These are phyloP conservation scores for Xerocomus brunneocitrinus DNA, from an alignment of 768 basidiomycete species.

Conservation along the genomic window DNA sequence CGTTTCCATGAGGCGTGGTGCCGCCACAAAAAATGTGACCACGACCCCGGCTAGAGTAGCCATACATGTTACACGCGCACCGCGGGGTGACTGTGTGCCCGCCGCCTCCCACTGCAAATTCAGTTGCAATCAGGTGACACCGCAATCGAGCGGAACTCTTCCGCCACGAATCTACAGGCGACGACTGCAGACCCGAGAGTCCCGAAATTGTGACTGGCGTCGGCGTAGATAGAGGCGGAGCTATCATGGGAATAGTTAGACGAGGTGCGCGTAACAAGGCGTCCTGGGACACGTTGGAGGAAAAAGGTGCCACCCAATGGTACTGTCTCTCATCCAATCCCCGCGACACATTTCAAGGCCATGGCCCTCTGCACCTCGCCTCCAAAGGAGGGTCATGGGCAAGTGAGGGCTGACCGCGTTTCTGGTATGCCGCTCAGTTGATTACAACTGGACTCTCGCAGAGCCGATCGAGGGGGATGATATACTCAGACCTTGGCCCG, in stretches of 20 bases:
- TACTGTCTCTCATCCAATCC: slow-evolving; percentile 37
- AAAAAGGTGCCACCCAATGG: slow-evolving; percentile 2
- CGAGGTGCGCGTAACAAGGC: slow-evolving; percentile 3
- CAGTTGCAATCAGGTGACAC: background rate
- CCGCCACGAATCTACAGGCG: background rate
- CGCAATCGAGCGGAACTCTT: background rate
- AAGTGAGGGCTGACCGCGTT: slow-evolving; percentile 36
- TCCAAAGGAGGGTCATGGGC: slow-evolving; percentile 40
- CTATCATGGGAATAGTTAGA: background rate
- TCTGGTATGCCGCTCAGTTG: slow-evolving; percentile 64
- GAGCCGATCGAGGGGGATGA: slow-evolving; percentile 56
- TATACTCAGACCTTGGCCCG: slow-evolving; percentile 82
- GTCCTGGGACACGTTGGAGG: slow-evolving; percentile 8
- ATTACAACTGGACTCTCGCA: slow-evolving; percentile 57
- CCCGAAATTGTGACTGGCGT: background rate
- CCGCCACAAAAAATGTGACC: background rate
- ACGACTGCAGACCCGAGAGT: background rate
- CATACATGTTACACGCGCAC: background rate
- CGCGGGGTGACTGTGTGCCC: too few relatives aligned
- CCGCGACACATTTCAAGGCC: slow-evolving; percentile 51
- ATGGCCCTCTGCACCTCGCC: slow-evolving; percentile 15
- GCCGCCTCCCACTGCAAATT: background rate
- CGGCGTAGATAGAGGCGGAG: background rate
- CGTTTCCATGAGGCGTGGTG: slow-evolving; percentile 3
- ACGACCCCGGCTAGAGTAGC: background rate